Evolutionary conservation across 179 eudicot genomes (phyloP).

Genomic region (Gypsophila paniculata): DNA sequence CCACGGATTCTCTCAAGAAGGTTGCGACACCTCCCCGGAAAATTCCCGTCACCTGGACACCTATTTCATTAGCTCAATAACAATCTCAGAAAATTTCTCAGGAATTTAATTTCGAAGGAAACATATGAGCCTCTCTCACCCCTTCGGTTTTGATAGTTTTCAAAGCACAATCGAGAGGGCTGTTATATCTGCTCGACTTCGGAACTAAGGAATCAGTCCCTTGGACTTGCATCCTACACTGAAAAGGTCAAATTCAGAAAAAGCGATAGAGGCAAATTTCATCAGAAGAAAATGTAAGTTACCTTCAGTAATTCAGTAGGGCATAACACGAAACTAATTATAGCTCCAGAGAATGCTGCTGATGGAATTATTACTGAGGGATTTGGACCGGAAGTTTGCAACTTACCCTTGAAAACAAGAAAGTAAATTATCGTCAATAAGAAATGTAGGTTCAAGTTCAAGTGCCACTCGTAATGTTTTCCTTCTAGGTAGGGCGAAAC

Average conservation of each 20-base stretch:
- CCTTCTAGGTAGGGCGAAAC: neutral
- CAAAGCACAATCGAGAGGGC: slow-evolving; percentile 78
- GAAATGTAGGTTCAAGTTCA: neutral
- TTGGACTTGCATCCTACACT: slow-evolving; percentile 99
- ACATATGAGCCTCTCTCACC: slow-evolving; percentile 51
- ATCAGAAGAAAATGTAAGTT: slow-evolving; percentile 15
- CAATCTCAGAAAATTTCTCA: neutral
- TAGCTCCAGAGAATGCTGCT: slow-evolving; percentile 72
- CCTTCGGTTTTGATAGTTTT: slow-evolving; percentile 75
- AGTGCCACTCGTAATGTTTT: neutral
- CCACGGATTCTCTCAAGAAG: slow-evolving; percentile 71
- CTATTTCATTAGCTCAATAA: slow-evolving; percentile 27
- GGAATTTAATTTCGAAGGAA: neutral
- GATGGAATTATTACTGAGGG: slow-evolving; percentile 66
- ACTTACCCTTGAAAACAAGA: slow-evolving; percentile 43
- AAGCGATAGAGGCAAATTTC: slow-evolving; percentile 9
- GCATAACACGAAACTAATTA: slow-evolving; percentile 77
- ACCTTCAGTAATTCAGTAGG: slow-evolving; percentile 93
- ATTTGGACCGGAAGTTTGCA: slow-evolving; percentile 53
- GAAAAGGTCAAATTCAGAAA: slow-evolving; percentile 45
- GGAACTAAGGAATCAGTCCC: slow-evolving; percentile 78
- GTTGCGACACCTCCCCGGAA: slow-evolving; percentile 87
- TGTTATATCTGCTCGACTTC: slow-evolving; percentile 46
- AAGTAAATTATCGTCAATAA: slow-evolving; percentile 5
- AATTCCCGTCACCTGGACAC: slow-evolving; percentile 64